Evolutionary conservation across 169 alveolate genomes (phyloP), one percentile per base, ranked within the genome.

Genomic region (Plasmodium inui): DNA sequence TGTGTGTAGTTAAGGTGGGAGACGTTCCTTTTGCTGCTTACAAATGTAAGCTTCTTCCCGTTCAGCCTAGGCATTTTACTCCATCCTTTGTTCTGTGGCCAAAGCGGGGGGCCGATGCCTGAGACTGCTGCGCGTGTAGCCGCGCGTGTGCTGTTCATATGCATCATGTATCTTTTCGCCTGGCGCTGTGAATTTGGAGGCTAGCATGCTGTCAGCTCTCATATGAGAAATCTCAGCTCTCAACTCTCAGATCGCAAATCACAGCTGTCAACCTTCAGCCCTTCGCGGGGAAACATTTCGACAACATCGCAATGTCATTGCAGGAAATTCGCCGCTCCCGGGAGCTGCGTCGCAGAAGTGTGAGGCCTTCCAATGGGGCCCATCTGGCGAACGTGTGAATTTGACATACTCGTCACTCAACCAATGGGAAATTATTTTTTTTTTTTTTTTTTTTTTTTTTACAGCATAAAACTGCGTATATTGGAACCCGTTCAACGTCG

Each of bases 31-130:
- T 86, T 86, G 80, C 79, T 86, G 5, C 44, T 76, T 17, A 74
- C 32, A 34, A 86, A 78, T 74, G 81, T 53, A 17, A 50, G 57
- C 14, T 86, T 86, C 67, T 34, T 30, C 34, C 57, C 67, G 32
- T 78, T 50, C 22, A 74, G 53, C 34, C 39, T 86, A 30, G 44
- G 84, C 55, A 86, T 55, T 30, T 86, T 86, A 86, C 80, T 86
- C 93, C 55, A 55, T 86, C 57, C 85, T 86, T 50, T 86, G 44
- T 30, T 86, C 81, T 12, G 74, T 46, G 50, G 14, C 55, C 26
- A 67, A 67, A 67, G 34, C 17, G 14, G 76, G 30, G 37, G 37
- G 30, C 19, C 22, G n/a, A 67, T 50, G 61, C 61, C 22, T 14
- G 61, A 50, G 61, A 50, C 61, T 50, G 61, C 61, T 12, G 76